Conservation (phyloP, 1,139 yeast genomes). For the Protomyces inundatus region DNA sequence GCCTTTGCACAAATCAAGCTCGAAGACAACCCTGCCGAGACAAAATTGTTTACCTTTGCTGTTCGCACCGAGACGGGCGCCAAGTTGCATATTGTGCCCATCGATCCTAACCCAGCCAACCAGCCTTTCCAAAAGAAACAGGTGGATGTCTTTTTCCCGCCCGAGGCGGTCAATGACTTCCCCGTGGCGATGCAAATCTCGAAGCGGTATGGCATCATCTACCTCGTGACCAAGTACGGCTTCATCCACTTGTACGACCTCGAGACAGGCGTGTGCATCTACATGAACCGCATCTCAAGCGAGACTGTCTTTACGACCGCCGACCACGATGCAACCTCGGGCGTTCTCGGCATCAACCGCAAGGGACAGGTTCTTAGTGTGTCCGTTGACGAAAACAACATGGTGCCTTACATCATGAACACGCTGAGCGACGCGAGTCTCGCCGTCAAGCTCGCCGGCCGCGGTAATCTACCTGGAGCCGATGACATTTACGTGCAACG, state of each 20-base stretch:
- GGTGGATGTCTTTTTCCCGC: slow-evolving; percentile 92
- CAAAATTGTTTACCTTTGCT: slow-evolving; percentile 81
- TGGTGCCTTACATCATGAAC: slow-evolving; percentile 83
- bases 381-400: slow-evolving; percentile 75
- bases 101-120: slow-evolving; percentile 81
- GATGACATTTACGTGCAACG: slow-evolving; percentile 87
- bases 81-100: slow-evolving; percentile 88
- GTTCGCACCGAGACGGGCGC: slow-evolving; percentile 81
- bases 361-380: slow-evolving; percentile 93
- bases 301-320: slow-evolving; percentile 94
- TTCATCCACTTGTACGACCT: slow-evolving; percentile 92
- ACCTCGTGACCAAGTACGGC: slow-evolving; percentile 89
- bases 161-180: slow-evolving; percentile 93
- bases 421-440: slow-evolving; percentile 80
- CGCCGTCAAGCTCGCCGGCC: slow-evolving; percentile 82
- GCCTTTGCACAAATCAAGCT: slow-evolving; percentile 72
- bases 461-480: slow-evolving; percentile 97
- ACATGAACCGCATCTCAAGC: slow-evolving; percentile 93
- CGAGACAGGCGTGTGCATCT: slow-evolving; percentile 86
- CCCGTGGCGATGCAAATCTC: slow-evolving; percentile 91
- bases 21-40: slow-evolving; percentile 67
- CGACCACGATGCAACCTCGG: slow-evolving; percentile 64
- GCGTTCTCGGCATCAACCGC: slow-evolving; percentile 89
- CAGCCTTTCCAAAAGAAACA: slow-evolving; percentile 86
- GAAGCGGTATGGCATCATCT: slow-evolving; percentile 76